Evolutionary conservation across 352 stramenopile genomes (phyloP).

Genomic region (Phytophthora hybrid): DNA sequence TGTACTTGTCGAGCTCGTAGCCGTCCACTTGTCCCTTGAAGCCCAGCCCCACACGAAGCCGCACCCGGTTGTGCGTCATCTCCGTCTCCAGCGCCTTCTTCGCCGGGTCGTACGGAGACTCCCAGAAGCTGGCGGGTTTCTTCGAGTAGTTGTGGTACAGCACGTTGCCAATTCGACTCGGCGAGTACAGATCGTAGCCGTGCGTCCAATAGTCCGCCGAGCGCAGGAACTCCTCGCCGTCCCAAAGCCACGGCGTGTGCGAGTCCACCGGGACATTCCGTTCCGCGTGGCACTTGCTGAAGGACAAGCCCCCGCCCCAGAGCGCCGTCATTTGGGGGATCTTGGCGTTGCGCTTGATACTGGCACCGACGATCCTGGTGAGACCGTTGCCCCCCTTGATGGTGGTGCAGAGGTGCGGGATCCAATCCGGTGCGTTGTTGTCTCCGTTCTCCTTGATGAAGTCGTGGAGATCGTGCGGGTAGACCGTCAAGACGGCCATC

Average conservation of each 20-base stretch:
- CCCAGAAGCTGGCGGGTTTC: constrained; percentile 61
- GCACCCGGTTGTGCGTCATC: constrained; percentile 61
- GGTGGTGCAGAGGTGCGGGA: constrained; percentile 79
- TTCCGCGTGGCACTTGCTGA: constrained; percentile 84
- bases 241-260: constrained; percentile 76
- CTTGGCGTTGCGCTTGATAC: constrained; percentile 72
- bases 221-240: constrained; percentile 67
- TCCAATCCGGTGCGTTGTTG: constrained; percentile 68
- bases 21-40: constrained; percentile 62
- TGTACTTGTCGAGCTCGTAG: constrained; percentile 62
- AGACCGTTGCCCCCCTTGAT: constrained; percentile 63
- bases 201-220: constrained; percentile 67
- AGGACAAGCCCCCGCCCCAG: constrained; percentile 77
- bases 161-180: constrained; percentile 52
- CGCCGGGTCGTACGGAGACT: constrained; percentile 49
- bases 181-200: constrained; percentile 72
- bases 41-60: constrained; percentile 50
- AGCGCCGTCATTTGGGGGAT: constrained; percentile 70
- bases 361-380: constrained; percentile 75
- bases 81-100: constrained; percentile 51
- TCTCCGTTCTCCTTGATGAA: constrained; percentile 77
- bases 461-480: constrained; percentile 79
- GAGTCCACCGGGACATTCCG: constrained; percentile 68
- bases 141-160: constrained; percentile 78
- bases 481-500: constrained; percentile 80